Conservation (phyloP, 129 eudicot species). For the Lactuca sativa region DNA sequence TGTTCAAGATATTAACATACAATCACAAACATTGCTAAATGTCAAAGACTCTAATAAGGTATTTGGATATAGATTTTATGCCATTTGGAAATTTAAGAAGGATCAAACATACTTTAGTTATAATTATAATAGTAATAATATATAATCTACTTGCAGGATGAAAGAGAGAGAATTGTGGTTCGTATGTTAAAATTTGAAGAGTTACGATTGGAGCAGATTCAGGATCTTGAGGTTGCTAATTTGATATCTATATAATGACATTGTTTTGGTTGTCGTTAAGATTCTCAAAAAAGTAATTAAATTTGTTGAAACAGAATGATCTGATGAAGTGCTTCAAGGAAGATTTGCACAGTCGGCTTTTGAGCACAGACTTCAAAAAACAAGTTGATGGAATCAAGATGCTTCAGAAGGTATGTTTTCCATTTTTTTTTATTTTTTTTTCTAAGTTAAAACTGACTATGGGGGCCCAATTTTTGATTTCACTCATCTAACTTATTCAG, state of each 20-base stretch:
- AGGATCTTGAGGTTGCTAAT: constrained; percentile 89
- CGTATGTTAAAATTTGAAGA: constrained; percentile 95
- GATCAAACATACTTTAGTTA: neutral
- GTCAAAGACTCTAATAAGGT: constrained; percentile 96
- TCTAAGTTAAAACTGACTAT: no score
- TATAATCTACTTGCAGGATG: constrained; percentile 61
- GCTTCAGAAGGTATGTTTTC: no score
- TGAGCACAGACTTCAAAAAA: no score
- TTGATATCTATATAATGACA: constrained; percentile 25
- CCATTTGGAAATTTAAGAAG: neutral
- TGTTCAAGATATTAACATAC: constrained; percentile 81
- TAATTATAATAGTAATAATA: neutral
- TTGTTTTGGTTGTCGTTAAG: neutral
- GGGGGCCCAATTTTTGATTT: constrained; percentile 27
- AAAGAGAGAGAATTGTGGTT: constrained; percentile 89
- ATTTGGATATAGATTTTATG: constrained; percentile 5
- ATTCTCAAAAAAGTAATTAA: neutral
- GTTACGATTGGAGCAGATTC: constrained; percentile 90
- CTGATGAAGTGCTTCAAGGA: constrained; percentile 85
- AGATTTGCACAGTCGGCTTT: constrained; percentile 80
- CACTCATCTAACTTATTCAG: constrained; percentile 1
- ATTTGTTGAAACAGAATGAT: constrained; percentile 63
- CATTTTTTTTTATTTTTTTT: no score
- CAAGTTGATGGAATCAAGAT: no score
- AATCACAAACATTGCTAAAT: constrained; percentile 80